These are phyloP conservation scores for Sisymbrium irio DNA, from an alignment of 345 rosid species.

Conservation along the genomic window DNA sequence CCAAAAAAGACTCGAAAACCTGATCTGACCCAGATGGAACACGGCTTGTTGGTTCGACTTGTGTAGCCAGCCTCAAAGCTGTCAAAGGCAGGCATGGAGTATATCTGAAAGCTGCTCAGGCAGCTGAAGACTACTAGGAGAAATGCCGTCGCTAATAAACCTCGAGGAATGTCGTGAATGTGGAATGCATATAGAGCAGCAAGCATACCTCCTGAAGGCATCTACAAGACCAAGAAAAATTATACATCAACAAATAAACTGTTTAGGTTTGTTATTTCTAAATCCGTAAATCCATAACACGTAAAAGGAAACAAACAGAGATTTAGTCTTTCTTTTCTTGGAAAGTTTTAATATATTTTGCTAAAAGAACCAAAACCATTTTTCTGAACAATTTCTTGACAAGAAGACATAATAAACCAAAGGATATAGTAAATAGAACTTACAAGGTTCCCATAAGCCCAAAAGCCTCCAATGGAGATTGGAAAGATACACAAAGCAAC, in stretches of 20 bases:
- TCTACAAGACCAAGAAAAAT: slow-evolving; percentile 38
- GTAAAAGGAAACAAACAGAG: too few relatives aligned
- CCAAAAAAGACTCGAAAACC: slow-evolving; percentile 91
- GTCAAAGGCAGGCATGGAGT: slow-evolving; percentile 94
- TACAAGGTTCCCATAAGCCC: slow-evolving; percentile 97
- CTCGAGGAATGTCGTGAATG: slow-evolving; percentile 84
- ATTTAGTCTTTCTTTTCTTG: too few relatives aligned
- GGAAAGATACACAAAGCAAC: slow-evolving; percentile 89
- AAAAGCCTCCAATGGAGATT: slow-evolving; percentile 87
- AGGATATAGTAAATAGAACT: slow-evolving; percentile 23
- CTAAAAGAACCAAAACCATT: too few relatives aligned
- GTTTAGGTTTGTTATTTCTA: too few relatives aligned
- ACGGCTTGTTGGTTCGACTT: slow-evolving; percentile 89
- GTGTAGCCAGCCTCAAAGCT: slow-evolving; percentile 96
- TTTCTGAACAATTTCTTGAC: too few relatives aligned
- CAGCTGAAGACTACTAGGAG: slow-evolving; percentile 92
- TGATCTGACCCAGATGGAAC: slow-evolving; percentile 92
- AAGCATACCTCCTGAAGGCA: slow-evolving; percentile 93
- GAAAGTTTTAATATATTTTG: too few relatives aligned
- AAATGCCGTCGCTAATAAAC: slow-evolving; percentile 78
- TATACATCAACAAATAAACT: too few relatives aligned
- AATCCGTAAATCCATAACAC: too few relatives aligned
- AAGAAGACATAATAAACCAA: background rate
- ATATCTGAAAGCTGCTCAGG: slow-evolving; percentile 92
- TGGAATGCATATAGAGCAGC: slow-evolving; percentile 80